Evolutionary conservation across 2,329 filamentous ascomycete genomes (phyloP).

Genomic region (Fusarium hainanense): DNA sequence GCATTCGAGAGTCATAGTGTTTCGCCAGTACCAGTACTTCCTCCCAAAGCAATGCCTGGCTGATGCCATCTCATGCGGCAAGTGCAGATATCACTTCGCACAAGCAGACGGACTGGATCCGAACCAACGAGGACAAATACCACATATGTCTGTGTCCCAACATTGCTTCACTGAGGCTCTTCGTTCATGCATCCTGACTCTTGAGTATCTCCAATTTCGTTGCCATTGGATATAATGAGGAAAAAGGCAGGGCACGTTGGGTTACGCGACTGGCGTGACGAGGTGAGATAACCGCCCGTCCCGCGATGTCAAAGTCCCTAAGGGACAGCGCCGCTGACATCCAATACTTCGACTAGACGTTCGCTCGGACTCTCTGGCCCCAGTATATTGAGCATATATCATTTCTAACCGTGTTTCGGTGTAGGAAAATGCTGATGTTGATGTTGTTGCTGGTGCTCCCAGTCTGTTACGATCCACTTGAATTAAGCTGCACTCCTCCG

Average conservation of each 20-base stretch:
- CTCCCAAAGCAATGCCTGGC: background rate
- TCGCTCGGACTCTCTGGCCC: background rate
- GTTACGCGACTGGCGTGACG: slow-evolving; percentile 31
- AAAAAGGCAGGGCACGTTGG: background rate
- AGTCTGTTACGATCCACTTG: background rate
- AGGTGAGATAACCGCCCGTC: slow-evolving; percentile 29
- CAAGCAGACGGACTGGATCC: slow-evolving; percentile 14
- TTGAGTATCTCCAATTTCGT: slow-evolving; percentile 21
- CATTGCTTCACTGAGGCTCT: slow-evolving; percentile 22
- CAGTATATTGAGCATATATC: background rate
- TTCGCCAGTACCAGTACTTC: background rate
- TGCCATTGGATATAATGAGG: slow-evolving; percentile 13
- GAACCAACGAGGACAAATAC: slow-evolving; percentile 19
- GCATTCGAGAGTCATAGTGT: background rate
- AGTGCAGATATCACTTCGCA: slow-evolving; percentile 17
- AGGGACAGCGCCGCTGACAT: background rate
- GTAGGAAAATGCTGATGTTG: slow-evolving; percentile 4
- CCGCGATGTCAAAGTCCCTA: slow-evolving; percentile 1
- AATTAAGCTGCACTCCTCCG: slow-evolving; percentile 8
- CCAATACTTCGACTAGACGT: background rate
- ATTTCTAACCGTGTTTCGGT: slow-evolving; percentile 13
- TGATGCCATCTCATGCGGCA: background rate
- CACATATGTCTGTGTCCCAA: slow-evolving; percentile 3
- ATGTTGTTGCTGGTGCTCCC: background rate
- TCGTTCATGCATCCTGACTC: slow-evolving; percentile 9